phyloP scores from a whole-genome alignment of 2,329 filamentous ascomycete species.

The Anisogramma anomala region DNA sequence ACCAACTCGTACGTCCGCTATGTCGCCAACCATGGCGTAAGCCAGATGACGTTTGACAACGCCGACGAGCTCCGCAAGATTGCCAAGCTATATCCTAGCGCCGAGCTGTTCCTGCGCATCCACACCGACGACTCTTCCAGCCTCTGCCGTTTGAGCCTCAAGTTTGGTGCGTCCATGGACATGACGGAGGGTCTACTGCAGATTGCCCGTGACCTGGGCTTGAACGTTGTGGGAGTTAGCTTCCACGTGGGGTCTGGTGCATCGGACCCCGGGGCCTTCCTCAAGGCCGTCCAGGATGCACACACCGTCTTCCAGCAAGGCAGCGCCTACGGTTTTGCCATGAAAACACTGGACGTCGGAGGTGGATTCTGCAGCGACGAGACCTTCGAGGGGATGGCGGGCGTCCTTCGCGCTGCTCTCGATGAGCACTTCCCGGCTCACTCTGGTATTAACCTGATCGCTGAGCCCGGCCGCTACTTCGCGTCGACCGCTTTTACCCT shows the following conservation, averaged over 20 bases:
- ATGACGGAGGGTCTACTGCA: slow-evolving; percentile 64
- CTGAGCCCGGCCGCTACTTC: slow-evolving; percentile 94
- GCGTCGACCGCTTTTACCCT: slow-evolving; percentile 88
- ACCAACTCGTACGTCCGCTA: slow-evolving; percentile 95
- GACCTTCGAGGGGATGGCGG: slow-evolving; percentile 83
- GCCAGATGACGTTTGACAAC: slow-evolving; percentile 99
- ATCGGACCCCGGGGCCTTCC: slow-evolving; percentile 82
- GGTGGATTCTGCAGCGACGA: slow-evolving; percentile 78
- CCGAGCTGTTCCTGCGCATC: slow-evolving; percentile 89
- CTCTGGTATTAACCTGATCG: slow-evolving; percentile 69
- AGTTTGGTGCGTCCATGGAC: slow-evolving; percentile 89
- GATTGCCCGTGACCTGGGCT: slow-evolving; percentile 66
- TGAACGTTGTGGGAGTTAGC: slow-evolving; percentile 90
- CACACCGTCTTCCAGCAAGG: slow-evolving; percentile 82
- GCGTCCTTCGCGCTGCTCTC: slow-evolving; percentile 64
- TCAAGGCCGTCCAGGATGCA: slow-evolving; percentile 83
- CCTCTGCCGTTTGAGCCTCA: slow-evolving; percentile 88
- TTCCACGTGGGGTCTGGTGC: slow-evolving; percentile 97
- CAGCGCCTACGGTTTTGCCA: slow-evolving; percentile 58
- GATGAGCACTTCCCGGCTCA: slow-evolving; percentile 77
- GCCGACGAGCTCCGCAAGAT: slow-evolving; percentile 97
- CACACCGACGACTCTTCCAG: slow-evolving; percentile 92
- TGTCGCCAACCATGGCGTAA: slow-evolving; percentile 72
- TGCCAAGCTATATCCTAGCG: slow-evolving; percentile 77
- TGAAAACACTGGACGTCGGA: slow-evolving; percentile 86